Evolutionary conservation across 495 filamentous ascomycete species (phyloP), one percentile per base, ranked within the genome.

Genomic region (Penicillium ucsense): DNA sequence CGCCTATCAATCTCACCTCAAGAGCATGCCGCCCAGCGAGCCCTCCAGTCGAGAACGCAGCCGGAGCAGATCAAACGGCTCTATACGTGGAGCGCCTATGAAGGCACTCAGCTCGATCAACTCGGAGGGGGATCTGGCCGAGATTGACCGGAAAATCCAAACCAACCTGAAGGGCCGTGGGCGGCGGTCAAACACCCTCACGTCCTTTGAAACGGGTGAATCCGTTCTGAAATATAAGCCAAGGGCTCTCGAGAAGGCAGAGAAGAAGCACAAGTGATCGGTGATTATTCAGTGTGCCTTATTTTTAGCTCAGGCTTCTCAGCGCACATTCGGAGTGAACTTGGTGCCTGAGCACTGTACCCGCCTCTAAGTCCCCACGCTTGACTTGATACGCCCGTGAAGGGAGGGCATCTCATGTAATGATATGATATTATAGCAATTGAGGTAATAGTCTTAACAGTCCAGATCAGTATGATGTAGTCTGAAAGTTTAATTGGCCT

Each of bases 111-210:
- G 76, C 48, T 70, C 70, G 2, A 81, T 94, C 52, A 89, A 80
- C 41, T 75, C 78, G 2, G 63, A 89, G 31, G 80, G 85, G 49
- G 74, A 74, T 7, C 77, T 94, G 45, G 79, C 86, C 39, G 82
- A 89, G 60, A 87, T 91, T 5, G 85, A 81, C 57, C 74, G 74
- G 63, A 88, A 83, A 72, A 89, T 95, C 47, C 66, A 81, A 31
- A 84, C 83, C 11, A 45, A 54, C 32, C 87, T 94, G 84, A 73
- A 73, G 52, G 85, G 91, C 62, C 65, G 89, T 43, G 84, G 86
- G 0, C 67, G 80, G 41, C 51, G 54, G 8, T 53, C 52, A 1
- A 53, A 54, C 8, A 56, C 54, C 3, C 10, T 50, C 32, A 49
- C 42, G 30, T 46, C 48, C 7, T 54, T 38, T 20, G 54, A 56